phyloP scores from a whole-genome alignment of 2,329 filamentous ascomycete species.

The Aureobasidium mangrovei region DNA sequence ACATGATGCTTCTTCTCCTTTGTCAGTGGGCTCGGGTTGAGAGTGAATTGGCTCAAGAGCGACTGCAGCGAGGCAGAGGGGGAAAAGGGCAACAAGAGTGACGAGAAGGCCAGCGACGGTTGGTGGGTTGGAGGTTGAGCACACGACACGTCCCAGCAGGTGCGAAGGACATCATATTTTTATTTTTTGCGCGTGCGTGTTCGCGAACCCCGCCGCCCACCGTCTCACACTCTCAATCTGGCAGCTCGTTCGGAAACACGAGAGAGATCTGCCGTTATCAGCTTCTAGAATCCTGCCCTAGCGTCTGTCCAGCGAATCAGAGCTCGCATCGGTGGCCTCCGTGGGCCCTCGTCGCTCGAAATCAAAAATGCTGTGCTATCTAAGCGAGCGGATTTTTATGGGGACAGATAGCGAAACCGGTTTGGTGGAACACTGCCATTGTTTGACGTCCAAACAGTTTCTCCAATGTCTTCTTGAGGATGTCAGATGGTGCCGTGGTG shows the following conservation, averaged over 20 bases:
- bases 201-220: slow-evolving; percentile 6
- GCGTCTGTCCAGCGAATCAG: not conserved
- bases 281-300: slow-evolving; percentile 5
- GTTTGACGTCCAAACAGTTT: not conserved
- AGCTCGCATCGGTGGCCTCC: slow-evolving; percentile 5
- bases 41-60: not conserved
- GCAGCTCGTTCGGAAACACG: slow-evolving; percentile 12
- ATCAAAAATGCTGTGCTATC: not conserved
- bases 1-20: slow-evolving; percentile 5
- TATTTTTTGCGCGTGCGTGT: slow-evolving; percentile 8
- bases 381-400: not conserved
- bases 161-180: not conserved
- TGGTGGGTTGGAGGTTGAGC: slow-evolving; percentile 10
- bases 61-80: slow-evolving; percentile 7
- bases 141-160: slow-evolving; percentile 8
- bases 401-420: not conserved
- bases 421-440: not conserved
- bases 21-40: not conserved
- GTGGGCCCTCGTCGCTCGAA: slow-evolving; percentile 7
- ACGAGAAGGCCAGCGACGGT: not conserved
- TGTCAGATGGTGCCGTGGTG: too few species aligned
- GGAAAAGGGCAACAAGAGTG: not conserved
- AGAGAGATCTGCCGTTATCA: slow-evolving; percentile 13
- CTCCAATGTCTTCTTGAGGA: too few species aligned
- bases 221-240: slow-evolving; percentile 5